Evolutionary conservation across 1,139 yeast species (phyloP), one percentile per base, ranked within the genome.

Genomic region (Kodamaea alishanica): DNA sequence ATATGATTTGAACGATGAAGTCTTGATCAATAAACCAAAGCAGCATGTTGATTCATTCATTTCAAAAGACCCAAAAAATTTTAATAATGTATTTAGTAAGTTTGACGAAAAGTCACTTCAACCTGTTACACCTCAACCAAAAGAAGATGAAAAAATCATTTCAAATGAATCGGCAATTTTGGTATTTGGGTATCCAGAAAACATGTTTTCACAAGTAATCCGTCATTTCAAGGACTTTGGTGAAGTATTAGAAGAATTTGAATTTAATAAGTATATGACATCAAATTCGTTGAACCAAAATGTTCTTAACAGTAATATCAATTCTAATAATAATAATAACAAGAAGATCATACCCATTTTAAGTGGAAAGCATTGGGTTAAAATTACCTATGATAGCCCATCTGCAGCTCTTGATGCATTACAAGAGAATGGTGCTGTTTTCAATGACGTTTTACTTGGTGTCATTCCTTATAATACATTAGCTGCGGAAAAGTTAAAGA

Each of bases 111-210:
- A 32, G 9, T 8, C 35, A 5, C 12, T 27, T n/a, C 32, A 23
- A 3, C 20, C 32, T 15, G 20, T 15, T 15, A 15, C 20, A 15
- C 20, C 20, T 15, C 20, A 15, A 11, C 31, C 38, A 8, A 38
- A 37, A 23, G 24, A 33, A 35, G 24, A 38, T 39, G 26, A 42
- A 33, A 39, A 44, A 28, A 35, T 41, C 11, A 47, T 49, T 33
- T 50, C 58, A 37, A 60, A 63, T 26, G 86, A 79, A 43, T 69
- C 79, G 34, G 87, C 95, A 0, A 85, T 92, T 1, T 65, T 89
- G 31, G 88, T 90, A 8, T 89, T 87, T 62, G 97, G 97, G 1
- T 90, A 87, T 58, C 89, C 95, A 1, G 92, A 90, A 52, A 70
- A 79, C 3, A 68, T 82, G 47, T 79, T 94, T 4, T 72, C 75